A percentile compares a stretch with the other conserved stretches of the same genome.
phyloP scores from a whole-genome alignment of 345 rosid genomes.

The Citrus reticulata region DNA sequence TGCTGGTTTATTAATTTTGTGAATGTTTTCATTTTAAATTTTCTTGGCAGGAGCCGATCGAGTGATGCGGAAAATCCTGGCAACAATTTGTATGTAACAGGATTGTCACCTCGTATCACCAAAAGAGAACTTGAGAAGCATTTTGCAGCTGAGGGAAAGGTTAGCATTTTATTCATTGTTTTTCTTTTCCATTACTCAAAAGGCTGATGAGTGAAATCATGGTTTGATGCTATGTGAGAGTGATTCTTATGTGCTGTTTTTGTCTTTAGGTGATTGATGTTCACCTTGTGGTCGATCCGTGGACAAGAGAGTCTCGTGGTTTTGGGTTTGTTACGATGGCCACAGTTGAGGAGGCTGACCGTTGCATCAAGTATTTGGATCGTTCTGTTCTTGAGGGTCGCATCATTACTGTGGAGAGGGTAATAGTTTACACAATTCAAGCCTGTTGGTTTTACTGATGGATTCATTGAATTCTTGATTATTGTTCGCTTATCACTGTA shows the following conservation, averaged over 20 bases:
- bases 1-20: background rate
- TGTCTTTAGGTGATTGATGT: slow-evolving; percentile 68
- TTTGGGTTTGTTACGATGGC: slow-evolving; percentile 94
- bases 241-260: background rate
- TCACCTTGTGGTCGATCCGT: slow-evolving; percentile 86
- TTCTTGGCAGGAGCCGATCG: slow-evolving; percentile 44
- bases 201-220: background rate
- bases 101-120: slow-evolving; percentile 71
- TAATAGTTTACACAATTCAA: slow-evolving; percentile 16
- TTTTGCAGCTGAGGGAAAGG: slow-evolving; percentile 75
- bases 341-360: slow-evolving; percentile 57
- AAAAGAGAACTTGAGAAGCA: slow-evolving; percentile 75
- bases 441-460: background rate
- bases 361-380: slow-evolving; percentile 71
- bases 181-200: background rate
- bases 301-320: slow-evolving; percentile 94
- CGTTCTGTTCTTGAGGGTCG: slow-evolving; percentile 80
- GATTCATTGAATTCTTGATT: background rate
- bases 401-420: slow-evolving; percentile 91
- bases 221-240: background rate
- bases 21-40: background rate
- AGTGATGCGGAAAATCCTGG: slow-evolving; percentile 83
- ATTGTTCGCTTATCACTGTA: background rate
- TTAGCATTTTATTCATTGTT: slow-evolving; percentile 12
- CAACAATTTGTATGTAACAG: slow-evolving; percentile 91